phyloP scores from a whole-genome alignment of 2,329 filamentous ascomycete species.

The Cytospora chrysosperma region DNA sequence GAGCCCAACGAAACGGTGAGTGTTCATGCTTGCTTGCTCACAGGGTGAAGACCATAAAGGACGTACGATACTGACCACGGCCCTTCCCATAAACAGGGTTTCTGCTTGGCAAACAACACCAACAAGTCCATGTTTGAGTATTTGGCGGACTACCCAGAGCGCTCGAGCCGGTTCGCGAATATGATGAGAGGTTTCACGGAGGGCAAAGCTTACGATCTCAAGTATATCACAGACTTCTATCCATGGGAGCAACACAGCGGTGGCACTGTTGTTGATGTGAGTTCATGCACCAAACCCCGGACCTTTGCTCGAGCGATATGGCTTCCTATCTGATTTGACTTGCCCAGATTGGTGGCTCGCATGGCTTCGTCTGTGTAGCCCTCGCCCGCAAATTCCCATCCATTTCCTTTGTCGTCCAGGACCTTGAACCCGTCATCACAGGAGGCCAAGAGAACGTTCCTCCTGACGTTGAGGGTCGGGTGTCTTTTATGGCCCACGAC shows the following conservation, averaged over 20 bases:
- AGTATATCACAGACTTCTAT: constrained; percentile 25
- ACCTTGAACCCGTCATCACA: constrained; percentile 21
- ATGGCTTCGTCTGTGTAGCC: constrained; percentile 21
- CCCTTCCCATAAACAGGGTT: constrained; percentile 21
- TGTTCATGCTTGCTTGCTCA: neutral
- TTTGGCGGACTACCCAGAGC: constrained; percentile 26
- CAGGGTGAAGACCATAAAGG: neutral
- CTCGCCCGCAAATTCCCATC: constrained; percentile 20
- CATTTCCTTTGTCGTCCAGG: constrained; percentile 33
- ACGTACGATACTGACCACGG: neutral
- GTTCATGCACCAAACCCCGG: neutral
- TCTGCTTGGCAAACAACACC: constrained; percentile 26
- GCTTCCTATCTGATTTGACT: neutral
- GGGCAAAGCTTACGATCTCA: constrained; percentile 24
- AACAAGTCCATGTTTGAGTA: constrained; percentile 26
- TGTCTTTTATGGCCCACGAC: neutral
- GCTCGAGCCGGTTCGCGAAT: constrained; percentile 27
- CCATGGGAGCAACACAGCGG: constrained; percentile 23
- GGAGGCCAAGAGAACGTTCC: neutral
- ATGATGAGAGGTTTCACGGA: constrained; percentile 27
- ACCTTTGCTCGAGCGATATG: neutral
- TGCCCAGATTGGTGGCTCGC: constrained; percentile 25
- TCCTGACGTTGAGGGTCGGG: neutral
- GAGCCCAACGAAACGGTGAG: constrained; percentile 28
- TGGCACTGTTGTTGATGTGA: neutral